A percentile compares a stretch with the other conserved stretches of the same genome.
Evolutionary conservation across 768 basidiomycete species (phyloP).

Genomic region (Mycena pura): DNA sequence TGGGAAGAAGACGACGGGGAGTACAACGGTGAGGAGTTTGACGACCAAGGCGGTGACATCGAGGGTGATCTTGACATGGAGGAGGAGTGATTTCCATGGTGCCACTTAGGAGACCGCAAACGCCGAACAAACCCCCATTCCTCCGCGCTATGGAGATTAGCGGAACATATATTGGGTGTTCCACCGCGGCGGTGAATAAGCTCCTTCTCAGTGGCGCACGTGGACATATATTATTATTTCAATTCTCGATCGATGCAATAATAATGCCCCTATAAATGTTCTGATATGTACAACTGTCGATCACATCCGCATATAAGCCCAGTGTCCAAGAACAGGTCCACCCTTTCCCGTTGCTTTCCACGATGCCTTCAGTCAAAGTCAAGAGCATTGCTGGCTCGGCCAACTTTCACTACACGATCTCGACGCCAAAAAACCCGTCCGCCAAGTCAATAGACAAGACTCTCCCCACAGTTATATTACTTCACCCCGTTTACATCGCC

Average conservation of each 20-base stretch:
- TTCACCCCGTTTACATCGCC: constrained; percentile 43
- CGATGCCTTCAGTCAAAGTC: constrained; percentile 42
- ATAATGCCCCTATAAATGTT: no score
- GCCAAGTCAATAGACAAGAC: constrained; percentile 39
- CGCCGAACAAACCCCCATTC: no score
- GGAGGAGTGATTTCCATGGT: constrained; percentile 4
- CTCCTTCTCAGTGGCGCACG: no score
- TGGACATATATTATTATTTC: no score
- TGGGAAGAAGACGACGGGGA: constrained; percentile 48
- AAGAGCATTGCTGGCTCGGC: constrained; percentile 36
- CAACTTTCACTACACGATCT: constrained; percentile 43
- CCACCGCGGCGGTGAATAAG: no score
- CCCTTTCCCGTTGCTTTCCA: background rate
- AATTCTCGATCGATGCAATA: no score
- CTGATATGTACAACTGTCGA: no score
- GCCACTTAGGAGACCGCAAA: background rate
- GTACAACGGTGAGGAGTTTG: constrained; percentile 62
- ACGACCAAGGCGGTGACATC: constrained; percentile 71
- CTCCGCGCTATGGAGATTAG: no score
- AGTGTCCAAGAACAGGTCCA: background rate
- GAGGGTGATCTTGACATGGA: constrained; percentile 79
- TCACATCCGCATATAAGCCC: no score
- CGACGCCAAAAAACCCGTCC: constrained; percentile 41
- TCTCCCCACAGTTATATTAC: constrained; percentile 45
- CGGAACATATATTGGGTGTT: no score